phyloP scores from a whole-genome alignment of 1,139 yeast species.

The Lodderomyces orthopsilosis region DNA sequence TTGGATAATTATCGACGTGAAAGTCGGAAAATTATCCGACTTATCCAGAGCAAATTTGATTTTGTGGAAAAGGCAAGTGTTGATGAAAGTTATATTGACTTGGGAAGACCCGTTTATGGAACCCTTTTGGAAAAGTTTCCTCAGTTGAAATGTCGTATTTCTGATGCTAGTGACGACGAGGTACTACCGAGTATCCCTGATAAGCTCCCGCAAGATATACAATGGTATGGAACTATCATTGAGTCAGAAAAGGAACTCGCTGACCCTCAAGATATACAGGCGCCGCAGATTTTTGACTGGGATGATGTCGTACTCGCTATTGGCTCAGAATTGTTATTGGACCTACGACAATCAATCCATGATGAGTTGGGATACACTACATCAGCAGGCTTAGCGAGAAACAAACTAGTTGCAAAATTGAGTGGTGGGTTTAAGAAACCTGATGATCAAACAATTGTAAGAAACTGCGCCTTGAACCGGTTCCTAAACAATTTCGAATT shows the following conservation, averaged over 20 bases:
- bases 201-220: slow-evolving; percentile 28
- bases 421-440: slow-evolving; percentile 89
- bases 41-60: slow-evolving; percentile 57
- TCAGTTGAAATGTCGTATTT: background rate
- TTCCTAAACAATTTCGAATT: slow-evolving; percentile 65
- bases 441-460: slow-evolving; percentile 74
- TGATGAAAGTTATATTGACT: slow-evolving; percentile 86
- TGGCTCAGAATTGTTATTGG: slow-evolving; percentile 58
- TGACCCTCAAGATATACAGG: slow-evolving; percentile 6
- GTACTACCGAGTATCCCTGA: slow-evolving; percentile 53
- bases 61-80: slow-evolving; percentile 90
- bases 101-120: slow-evolving; percentile 50
- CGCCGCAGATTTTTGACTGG: slow-evolving; percentile 57
- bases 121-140: slow-evolving; percentile 28
- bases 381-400: slow-evolving; percentile 82
- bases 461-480: slow-evolving; percentile 42
- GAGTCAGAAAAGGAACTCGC: slow-evolving; percentile 15
- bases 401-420: slow-evolving; percentile 78
- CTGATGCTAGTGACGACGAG: slow-evolving; percentile 19
- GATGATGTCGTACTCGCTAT: slow-evolving; percentile 71
- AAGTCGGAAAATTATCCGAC: slow-evolving; percentile 70
- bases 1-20: slow-evolving; percentile 89
- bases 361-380: slow-evolving; percentile 73
- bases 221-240: slow-evolving; percentile 30
- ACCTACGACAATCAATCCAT: slow-evolving; percentile 53